A percentile compares a stretch with the other conserved stretches of the same genome.
Conservation (phyloP, 768 basidiomycete species). For the Amanita subjunquillea region DNA sequence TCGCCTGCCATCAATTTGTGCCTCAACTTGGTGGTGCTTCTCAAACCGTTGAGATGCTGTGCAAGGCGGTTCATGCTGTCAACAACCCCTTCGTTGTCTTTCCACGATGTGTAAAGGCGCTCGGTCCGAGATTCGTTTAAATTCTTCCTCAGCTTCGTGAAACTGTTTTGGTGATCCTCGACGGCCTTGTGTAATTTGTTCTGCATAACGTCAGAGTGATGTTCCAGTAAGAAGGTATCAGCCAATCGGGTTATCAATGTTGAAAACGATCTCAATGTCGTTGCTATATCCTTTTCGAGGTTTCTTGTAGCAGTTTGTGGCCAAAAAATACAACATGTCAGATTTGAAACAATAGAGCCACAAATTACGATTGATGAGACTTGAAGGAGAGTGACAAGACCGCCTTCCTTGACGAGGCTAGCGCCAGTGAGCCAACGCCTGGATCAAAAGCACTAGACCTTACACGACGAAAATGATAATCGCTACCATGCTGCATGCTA, state of each 20-base stretch:
- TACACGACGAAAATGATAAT: slow-evolving; percentile 83
- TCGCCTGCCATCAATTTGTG: slow-evolving; percentile 62
- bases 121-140: slow-evolving; percentile 85
- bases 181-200: slow-evolving; percentile 72
- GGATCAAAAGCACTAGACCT: slow-evolving; percentile 9
- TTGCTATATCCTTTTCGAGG: slow-evolving; percentile 77
- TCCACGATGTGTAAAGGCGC: slow-evolving; percentile 40
- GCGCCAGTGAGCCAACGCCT: slow-evolving; percentile 3
- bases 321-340: slow-evolving; percentile 81
- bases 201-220: slow-evolving; percentile 44
- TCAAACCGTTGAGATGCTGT: slow-evolving; percentile 85
- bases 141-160: slow-evolving; percentile 81
- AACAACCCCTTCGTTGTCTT: slow-evolving; percentile 80
- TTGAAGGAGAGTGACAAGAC: slow-evolving; percentile 60
- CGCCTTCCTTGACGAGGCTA: slow-evolving; percentile 85
- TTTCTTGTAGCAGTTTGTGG: slow-evolving; percentile 75
- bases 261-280: slow-evolving; percentile 79
- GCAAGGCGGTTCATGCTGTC: slow-evolving; percentile 82
- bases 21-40: slow-evolving; percentile 78
- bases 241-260: slow-evolving; percentile 80
- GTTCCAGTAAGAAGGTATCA: slow-evolving; percentile 76
- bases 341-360: slow-evolving; percentile 70
- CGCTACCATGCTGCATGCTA: slow-evolving; percentile 77
- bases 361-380: slow-evolving; percentile 69
- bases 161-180: slow-evolving; percentile 78